A percentile compares a stretch with the other conserved stretches of the same genome.
These are phyloP conservation scores for Coemansia sp. DNA, from an alignment of 192 early-diverging fungal species.

Conservation along the genomic window DNA sequence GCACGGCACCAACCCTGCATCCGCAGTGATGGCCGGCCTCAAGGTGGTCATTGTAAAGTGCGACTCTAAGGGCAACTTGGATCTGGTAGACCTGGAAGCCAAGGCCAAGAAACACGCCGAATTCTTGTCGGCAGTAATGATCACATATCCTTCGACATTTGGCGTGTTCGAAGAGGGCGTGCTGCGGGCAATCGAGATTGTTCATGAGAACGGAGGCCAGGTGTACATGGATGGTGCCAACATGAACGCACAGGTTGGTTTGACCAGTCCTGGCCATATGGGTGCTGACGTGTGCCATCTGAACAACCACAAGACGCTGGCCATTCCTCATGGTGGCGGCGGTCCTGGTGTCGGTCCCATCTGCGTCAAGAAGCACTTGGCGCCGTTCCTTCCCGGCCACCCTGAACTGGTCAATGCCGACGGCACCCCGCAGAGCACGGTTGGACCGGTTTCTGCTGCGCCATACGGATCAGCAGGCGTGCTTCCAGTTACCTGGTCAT, in stretches of 20 bases:
- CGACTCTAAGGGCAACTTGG: constrained; percentile 87
- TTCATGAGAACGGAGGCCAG: constrained; percentile 93
- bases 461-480: constrained; percentile 96
- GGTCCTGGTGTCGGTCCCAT: constrained; percentile 98
- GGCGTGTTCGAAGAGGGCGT: constrained; percentile 96
- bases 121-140: constrained; percentile 90
- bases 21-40: constrained; percentile 96
- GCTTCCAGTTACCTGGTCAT: constrained; percentile 98
- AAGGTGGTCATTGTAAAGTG: constrained; percentile 93
- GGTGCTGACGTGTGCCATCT: constrained; percentile 99
- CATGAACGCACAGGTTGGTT: constrained; percentile 85
- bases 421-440: constrained; percentile 60
- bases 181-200: constrained; percentile 81
- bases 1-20: constrained; percentile 99
- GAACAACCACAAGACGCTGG: constrained; percentile 99
- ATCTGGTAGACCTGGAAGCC: constrained; percentile 81
- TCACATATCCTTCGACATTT: constrained; percentile 98
- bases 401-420: constrained; percentile 74
- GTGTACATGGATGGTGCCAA: constrained; percentile 99
- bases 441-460: constrained; percentile 93
- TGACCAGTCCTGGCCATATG: constrained; percentile 86
- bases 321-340: constrained; percentile 98
- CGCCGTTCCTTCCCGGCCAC: constrained; percentile 90
- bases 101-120: constrained; percentile 90
- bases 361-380: constrained; percentile 86